Conservation (phyloP, 805 yeast species). For the Candida xiaguanensis region DNA sequence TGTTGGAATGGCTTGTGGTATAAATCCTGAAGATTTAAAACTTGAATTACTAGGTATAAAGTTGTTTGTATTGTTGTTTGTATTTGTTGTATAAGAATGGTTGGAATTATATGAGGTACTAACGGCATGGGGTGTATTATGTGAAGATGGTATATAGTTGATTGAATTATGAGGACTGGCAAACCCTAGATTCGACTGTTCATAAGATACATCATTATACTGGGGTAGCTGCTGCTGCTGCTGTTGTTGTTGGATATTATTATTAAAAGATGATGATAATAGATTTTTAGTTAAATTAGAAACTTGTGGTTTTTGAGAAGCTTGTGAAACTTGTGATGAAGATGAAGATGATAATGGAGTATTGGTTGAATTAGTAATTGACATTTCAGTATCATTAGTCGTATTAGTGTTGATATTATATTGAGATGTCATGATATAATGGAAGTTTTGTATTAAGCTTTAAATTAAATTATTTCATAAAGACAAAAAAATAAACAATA, state of each 20-base stretch:
- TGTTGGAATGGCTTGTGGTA: slow-evolving; percentile 47
- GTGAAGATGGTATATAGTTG: slow-evolving; percentile 38
- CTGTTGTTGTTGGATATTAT: slow-evolving; percentile 1
- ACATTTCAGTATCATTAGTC: background rate
- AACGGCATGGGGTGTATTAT: slow-evolving; percentile 41
- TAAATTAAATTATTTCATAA: background rate
- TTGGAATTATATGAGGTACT: slow-evolving; percentile 41
- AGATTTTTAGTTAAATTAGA: slow-evolving; percentile 34
- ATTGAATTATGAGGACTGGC: slow-evolving; percentile 2
- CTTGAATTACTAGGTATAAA: slow-evolving; percentile 9
- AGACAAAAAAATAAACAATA: too few species aligned
- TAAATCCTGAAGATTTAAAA: slow-evolving; percentile 12
- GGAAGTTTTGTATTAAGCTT: background rate
- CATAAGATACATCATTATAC: slow-evolving; percentile 8
- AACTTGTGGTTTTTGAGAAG: slow-evolving; percentile 10
- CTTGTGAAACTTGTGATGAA: background rate
- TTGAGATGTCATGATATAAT: slow-evolving; percentile 1
- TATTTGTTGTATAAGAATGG: slow-evolving; percentile 25
- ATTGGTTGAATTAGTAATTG: background rate
- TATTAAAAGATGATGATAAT: slow-evolving; percentile 15
- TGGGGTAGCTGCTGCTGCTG: slow-evolving; percentile 11
- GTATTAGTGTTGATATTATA: background rate
- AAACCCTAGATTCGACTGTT: background rate
- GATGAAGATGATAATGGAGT: slow-evolving; percentile 1
- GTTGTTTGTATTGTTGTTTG: slow-evolving; percentile 19